These are phyloP conservation scores for Xylariaceae sp. DNA, from an alignment of 2,329 filamentous ascomycete genomes.

Conservation along the genomic window DNA sequence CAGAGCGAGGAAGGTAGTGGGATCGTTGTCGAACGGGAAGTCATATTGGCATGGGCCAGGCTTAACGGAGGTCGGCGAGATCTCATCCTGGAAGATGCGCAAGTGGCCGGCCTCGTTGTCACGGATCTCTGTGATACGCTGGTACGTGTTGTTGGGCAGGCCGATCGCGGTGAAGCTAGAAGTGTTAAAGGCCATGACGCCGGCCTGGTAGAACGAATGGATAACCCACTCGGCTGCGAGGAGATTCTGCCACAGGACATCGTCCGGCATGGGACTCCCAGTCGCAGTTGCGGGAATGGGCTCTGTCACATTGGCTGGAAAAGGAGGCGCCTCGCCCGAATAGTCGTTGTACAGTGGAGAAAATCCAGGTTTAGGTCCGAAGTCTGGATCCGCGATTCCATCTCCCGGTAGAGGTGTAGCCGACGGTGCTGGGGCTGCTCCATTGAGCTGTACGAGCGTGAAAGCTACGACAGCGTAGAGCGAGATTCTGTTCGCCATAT, in stretches of 20 bases:
- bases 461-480: neutral
- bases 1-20: constrained; percentile 34
- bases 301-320: constrained; percentile 45
- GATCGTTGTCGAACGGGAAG: constrained; percentile 29
- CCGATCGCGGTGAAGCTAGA: constrained; percentile 39
- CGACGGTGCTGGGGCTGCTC: neutral
- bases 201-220: constrained; percentile 50
- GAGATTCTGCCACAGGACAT: constrained; percentile 52
- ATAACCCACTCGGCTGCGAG: constrained; percentile 53
- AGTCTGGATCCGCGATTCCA: constrained; percentile 33
- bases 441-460: neutral
- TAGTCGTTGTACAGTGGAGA: constrained; percentile 42
- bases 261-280: constrained; percentile 44
- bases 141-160: constrained; percentile 45
- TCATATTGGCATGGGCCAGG: constrained; percentile 39
- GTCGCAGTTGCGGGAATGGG: constrained; percentile 38
- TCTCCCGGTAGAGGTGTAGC: no score
- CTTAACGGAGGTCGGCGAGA: constrained; percentile 49
- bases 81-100: constrained; percentile 51
- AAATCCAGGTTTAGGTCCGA: constrained; percentile 43
- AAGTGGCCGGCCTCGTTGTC: constrained; percentile 54
- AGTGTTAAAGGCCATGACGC: constrained; percentile 47
- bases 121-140: constrained; percentile 45
- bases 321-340: constrained; percentile 41
- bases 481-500: neutral